These are phyloP conservation scores for Fragilaria radians DNA, from an alignment of 108 stramenopile genomes.

Conservation along the genomic window DNA sequence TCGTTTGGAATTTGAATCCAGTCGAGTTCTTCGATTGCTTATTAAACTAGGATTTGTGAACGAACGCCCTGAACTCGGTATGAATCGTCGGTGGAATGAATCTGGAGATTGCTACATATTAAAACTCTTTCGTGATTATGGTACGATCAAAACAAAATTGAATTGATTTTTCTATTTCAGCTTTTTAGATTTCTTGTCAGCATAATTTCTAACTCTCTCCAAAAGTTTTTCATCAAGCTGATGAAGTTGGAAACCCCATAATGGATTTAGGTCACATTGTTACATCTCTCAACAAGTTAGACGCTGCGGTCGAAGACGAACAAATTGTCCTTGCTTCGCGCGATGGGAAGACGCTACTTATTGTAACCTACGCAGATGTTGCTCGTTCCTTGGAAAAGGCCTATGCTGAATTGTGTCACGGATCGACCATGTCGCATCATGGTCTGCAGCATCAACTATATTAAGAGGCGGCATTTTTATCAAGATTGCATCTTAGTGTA, in stretches of 20 bases:
- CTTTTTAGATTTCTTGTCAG: too few species aligned
- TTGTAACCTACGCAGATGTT: constrained; percentile 87
- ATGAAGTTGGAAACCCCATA: constrained; percentile 78
- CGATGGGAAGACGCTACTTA: constrained; percentile 82
- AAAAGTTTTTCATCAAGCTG: constrained; percentile 85
- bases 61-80: constrained; percentile 88
- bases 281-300: constrained; percentile 82
- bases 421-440: too few species aligned
- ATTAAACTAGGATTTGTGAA: constrained; percentile 87
- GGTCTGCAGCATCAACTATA: too few species aligned
- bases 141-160: constrained; percentile 31
- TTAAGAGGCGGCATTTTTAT: too few species aligned
- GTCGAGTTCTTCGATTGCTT: constrained; percentile 73
- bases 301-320: constrained; percentile 81
- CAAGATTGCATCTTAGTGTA: too few species aligned
- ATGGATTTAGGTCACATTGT: constrained; percentile 93
- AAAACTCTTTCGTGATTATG: constrained; percentile 90
- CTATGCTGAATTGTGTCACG: constrained; percentile 67
- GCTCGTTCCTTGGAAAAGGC: constrained; percentile 75
- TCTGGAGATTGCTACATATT: constrained; percentile 87
- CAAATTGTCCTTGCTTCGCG: constrained; percentile 81
- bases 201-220: neutral
- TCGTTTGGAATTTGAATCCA: constrained; percentile 78
- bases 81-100: constrained; percentile 82
- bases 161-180: neutral